These are phyloP conservation scores for Trematosphaeria pertusa DNA, from an alignment of 2,329 filamentous ascomycete genomes.

Conservation along the genomic window DNA sequence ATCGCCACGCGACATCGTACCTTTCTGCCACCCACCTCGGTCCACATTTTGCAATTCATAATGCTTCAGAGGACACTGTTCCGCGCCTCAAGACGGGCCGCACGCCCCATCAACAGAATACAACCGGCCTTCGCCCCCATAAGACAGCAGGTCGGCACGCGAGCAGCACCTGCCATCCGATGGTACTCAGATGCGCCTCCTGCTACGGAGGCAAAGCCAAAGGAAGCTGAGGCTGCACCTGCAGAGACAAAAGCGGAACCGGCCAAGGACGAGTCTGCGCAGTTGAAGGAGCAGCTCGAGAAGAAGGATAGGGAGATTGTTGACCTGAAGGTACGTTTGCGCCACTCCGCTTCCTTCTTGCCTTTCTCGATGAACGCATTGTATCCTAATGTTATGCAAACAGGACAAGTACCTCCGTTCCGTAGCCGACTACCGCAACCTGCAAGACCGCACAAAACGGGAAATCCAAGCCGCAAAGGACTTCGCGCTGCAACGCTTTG, in stretches of 20 bases:
- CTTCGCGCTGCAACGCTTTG: constrained; percentile 94
- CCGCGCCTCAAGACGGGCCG: constrained; percentile 54
- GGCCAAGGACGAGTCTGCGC: constrained; percentile 32
- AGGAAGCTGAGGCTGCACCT: constrained; percentile 48
- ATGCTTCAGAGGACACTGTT: constrained; percentile 61
- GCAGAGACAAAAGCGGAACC: constrained; percentile 57
- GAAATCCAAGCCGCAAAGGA: constrained; percentile 87
- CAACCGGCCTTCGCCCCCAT: constrained; percentile 49
- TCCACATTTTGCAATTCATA: no score
- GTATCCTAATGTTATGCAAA: background rate
- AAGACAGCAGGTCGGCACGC: constrained; percentile 40
- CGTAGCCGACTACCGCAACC: constrained; percentile 96
- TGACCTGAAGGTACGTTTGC: constrained; percentile 78
- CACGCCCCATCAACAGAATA: constrained; percentile 46
- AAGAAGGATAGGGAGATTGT: constrained; percentile 74
- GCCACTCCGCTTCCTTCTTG: constrained; percentile 2
- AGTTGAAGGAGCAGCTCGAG: constrained; percentile 70
- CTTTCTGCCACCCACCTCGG: constrained; percentile 1
- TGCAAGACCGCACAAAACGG: constrained; percentile 91
- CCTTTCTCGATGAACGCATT: background rate
- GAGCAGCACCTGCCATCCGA: constrained; percentile 44
- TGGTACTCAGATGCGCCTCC: constrained; percentile 58
- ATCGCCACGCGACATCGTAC: constrained; percentile 12
- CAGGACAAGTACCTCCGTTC: constrained; percentile 95
- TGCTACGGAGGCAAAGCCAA: constrained; percentile 33